Evolutionary conservation across 164 flowering plant genomes (phyloP), one percentile per base, ranked within the genome.

Genomic region (Liquidambar formosana): DNA sequence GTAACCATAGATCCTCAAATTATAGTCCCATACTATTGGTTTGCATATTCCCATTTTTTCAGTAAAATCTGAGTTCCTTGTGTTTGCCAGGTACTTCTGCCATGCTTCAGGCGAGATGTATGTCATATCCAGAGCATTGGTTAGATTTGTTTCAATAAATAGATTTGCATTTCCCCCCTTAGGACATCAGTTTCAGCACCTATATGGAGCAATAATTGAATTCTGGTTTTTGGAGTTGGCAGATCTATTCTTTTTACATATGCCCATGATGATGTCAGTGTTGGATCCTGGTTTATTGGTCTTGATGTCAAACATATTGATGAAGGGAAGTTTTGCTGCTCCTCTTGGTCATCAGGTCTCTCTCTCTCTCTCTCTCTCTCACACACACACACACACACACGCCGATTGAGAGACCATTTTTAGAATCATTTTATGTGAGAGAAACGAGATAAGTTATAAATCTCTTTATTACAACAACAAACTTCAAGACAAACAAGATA

Each of bases 211-310:
- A 57, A 41, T 6, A 43, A 18, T 18, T 38, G 14, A 43, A 10
- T 45, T 5, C 27, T 13, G 33, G 46, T 25, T 19, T 57, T 22
- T 25, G 14, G 33, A 26, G 27, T 65, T 72, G 66, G 68, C 85
- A 94, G 99, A 79, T 76, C 78, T 19, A 61, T 87, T 63, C 97
- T 95, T 58, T 92, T 89, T 5, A 69, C 90, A 28, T 95, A 88
- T 78, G 97, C 97, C 25, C 97, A 95, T 82, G 99, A 95, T 78
- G 99, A 95, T 83, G 85, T 93, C 66, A 89, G 87, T 75, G 83
- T 76, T 65, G 99, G 99, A 27, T 92, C 99, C n/a, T 95, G 99
- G 99, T 88, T 95, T 74, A 81, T 95, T 64, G 99, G 97, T 43
- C 85, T 93, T 62, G 89, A 91, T 82, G 97, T 85, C 61, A 84